These are phyloP conservation scores for Cicer yamashitae DNA, from an alignment of 306 rosid species.

Conservation along the genomic window DNA sequence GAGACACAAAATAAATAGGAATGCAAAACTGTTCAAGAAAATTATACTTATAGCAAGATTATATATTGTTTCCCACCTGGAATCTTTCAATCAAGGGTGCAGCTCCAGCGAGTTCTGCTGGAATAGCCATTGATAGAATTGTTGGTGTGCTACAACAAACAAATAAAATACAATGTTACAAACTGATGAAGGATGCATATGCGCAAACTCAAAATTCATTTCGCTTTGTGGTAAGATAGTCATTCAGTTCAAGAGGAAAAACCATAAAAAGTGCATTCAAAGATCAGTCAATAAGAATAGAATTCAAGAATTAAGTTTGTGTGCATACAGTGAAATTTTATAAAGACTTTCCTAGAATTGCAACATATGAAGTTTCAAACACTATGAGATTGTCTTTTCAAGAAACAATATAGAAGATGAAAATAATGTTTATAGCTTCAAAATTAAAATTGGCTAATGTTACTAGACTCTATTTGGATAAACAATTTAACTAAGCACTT, in stretches of 20 bases:
- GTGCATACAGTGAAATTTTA: not conserved
- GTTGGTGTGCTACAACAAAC: slow-evolving; percentile 70
- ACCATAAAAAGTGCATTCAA: not conserved
- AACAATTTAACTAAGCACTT: no score
- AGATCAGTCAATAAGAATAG: slow-evolving; percentile 6
- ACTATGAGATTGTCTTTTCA: not conserved
- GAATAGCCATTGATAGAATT: slow-evolving; percentile 71
- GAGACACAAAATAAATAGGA: slow-evolving; percentile 7
- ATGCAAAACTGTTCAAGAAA: not conserved
- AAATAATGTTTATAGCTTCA: not conserved
- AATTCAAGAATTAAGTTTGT: slow-evolving; percentile 8
- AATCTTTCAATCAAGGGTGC: slow-evolving; percentile 81
- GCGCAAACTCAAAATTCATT: slow-evolving; percentile 24
- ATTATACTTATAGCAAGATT: not conserved
- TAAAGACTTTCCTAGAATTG: no score
- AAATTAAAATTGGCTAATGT: not conserved
- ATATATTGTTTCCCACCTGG: slow-evolving; percentile 60
- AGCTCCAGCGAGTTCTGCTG: slow-evolving; percentile 80
- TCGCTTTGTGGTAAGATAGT: not conserved
- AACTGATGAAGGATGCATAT: not conserved
- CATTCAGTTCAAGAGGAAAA: slow-evolving; percentile 18
- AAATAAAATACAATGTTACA: slow-evolving; percentile 13
- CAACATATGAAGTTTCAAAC: no score
- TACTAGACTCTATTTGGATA: no score
- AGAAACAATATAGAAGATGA: not conserved